phyloP scores from a whole-genome alignment of 2,329 filamentous ascomycete species.

The Bipolaris sorokiniana region DNA sequence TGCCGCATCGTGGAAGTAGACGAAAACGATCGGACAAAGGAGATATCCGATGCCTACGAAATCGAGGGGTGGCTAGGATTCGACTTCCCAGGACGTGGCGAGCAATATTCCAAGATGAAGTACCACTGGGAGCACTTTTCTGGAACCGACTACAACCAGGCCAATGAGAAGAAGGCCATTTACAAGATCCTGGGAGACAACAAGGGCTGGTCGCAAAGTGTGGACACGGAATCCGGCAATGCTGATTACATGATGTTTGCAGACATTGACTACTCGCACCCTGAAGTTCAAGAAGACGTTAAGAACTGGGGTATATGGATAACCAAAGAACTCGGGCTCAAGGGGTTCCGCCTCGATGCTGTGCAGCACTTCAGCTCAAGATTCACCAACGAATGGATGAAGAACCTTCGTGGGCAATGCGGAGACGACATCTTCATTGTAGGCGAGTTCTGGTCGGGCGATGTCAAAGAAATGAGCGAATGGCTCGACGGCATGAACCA shows the following conservation, averaged over 20 bases:
- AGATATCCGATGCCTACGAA: constrained; percentile 62
- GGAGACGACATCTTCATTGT: constrained; percentile 66
- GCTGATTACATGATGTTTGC: constrained; percentile 74
- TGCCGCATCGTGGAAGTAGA: constrained; percentile 70
- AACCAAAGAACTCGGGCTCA: constrained; percentile 63
- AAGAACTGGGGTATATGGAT: constrained; percentile 72
- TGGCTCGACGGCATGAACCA: constrained; percentile 65
- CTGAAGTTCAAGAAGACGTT: constrained; percentile 68
- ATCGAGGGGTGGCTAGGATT: constrained; percentile 74
- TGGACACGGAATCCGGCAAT: constrained; percentile 70
- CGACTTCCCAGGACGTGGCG: constrained; percentile 66
- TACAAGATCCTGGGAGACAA: constrained; percentile 69
- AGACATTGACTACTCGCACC: constrained; percentile 66
- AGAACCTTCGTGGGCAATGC: constrained; percentile 57
- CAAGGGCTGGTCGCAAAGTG: constrained; percentile 68
- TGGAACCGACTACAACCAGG: constrained; percentile 70
- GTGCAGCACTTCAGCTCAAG: constrained; percentile 73
- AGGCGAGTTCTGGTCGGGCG: constrained; percentile 72
- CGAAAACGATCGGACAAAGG: constrained; percentile 61
- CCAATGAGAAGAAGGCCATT: constrained; percentile 63
- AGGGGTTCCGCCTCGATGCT: constrained; percentile 73
- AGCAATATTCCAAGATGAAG: constrained; percentile 65
- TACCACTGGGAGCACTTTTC: constrained; percentile 73
- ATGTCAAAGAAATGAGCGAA: constrained; percentile 60
- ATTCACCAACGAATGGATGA: constrained; percentile 71